Evolutionary conservation across 345 rosid species (phyloP).

Genomic region (Passiflora organensis): DNA sequence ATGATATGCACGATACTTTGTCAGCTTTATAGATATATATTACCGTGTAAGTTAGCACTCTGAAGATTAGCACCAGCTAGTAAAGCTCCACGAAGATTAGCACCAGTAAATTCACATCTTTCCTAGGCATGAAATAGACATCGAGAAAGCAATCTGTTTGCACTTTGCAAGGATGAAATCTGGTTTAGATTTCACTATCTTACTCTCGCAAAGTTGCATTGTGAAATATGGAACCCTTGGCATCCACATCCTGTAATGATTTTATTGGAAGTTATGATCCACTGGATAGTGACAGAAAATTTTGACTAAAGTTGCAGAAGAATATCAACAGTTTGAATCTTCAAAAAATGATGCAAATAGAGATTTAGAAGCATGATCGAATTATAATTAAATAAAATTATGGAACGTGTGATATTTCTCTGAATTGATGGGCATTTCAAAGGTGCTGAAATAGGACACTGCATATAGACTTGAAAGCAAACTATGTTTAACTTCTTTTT

Average conservation of each 20-base stretch:
- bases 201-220: conserved; percentile 95
- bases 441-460: background rate
- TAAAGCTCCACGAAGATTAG: conserved; percentile 82
- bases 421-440: background rate
- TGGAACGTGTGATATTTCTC: background rate
- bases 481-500: too few relatives aligned
- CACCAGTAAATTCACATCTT: conserved; percentile 93
- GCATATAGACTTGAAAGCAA: too few relatives aligned
- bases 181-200: conserved; percentile 22
- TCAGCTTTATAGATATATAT: background rate
- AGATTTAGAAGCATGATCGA: background rate
- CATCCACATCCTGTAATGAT: conserved; percentile 65
- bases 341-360: background rate
- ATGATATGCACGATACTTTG: background rate
- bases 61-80: conserved; percentile 88
- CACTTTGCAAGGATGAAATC: conserved; percentile 1
- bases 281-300: background rate
- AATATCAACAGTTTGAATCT: too few relatives aligned
- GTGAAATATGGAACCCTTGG: conserved; percentile 72
- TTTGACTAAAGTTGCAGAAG: background rate
- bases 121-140: conserved; percentile 39
- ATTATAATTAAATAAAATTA: too few relatives aligned
- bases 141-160: conserved; percentile 10
- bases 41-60: conserved; percentile 93
- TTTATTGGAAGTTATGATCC: conserved; percentile 14